These are phyloP conservation scores for Phoenix dactylifera DNA, from an alignment of 176 grass and related monocot genomes.

Conservation along the genomic window DNA sequence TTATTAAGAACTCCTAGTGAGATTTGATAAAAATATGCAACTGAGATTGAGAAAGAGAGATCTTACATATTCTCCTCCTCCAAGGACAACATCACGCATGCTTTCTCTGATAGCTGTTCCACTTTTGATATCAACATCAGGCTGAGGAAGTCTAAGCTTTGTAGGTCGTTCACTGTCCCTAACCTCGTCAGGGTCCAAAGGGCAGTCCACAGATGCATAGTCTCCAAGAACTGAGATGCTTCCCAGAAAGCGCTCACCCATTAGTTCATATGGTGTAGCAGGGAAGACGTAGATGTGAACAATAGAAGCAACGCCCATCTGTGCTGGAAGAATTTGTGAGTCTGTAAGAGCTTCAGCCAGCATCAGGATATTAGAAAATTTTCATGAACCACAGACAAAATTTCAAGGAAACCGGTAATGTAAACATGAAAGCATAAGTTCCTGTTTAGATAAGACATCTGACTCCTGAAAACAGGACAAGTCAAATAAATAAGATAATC, in stretches of 20 bases:
- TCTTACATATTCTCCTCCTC: slow-evolving; percentile 93
- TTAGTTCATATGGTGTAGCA: slow-evolving; percentile 70
- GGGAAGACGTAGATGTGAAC: slow-evolving; percentile 95
- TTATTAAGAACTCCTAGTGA: too few species aligned
- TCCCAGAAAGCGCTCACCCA: slow-evolving; percentile 39
- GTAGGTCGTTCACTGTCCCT: slow-evolving; percentile 69
- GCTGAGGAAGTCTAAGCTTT: slow-evolving; percentile 77
- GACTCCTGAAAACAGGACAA: too few species aligned
- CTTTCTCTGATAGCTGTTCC: slow-evolving; percentile 78
- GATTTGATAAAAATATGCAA: too few species aligned
- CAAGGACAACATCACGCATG: slow-evolving; percentile 68
- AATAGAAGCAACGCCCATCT: slow-evolving; percentile 89
- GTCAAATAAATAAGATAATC: too few species aligned
- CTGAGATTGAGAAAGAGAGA: not conserved
- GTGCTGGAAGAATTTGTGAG: slow-evolving; percentile 47
- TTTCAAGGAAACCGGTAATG: too few species aligned
- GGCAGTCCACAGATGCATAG: slow-evolving; percentile 69
- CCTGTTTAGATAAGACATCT: too few species aligned
- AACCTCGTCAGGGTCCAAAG: slow-evolving; percentile 79
- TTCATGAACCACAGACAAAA: too few species aligned
- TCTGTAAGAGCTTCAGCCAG: slow-evolving; percentile 5
- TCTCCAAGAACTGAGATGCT: slow-evolving; percentile 84
- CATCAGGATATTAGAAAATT: too few species aligned
- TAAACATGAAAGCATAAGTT: too few species aligned
- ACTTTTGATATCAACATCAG: slow-evolving; percentile 52